phyloP scores from a whole-genome alignment of 2,329 filamentous ascomycete genomes.

The Microcyclospora pomicola region DNA sequence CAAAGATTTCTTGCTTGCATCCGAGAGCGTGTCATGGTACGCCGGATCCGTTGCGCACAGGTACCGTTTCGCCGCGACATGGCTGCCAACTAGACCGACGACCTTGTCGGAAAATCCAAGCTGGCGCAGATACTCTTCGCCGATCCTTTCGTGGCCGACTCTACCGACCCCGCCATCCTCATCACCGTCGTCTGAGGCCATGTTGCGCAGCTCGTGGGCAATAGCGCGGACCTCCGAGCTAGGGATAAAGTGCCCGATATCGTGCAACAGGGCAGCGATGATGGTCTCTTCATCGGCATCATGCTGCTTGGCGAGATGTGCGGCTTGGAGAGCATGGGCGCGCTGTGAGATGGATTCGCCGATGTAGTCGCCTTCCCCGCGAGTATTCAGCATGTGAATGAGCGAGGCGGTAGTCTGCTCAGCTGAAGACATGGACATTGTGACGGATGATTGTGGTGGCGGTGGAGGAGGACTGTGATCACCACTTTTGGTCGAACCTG shows the following conservation, averaged over 20 bases:
- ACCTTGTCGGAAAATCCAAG: conserved; percentile 24
- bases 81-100: conserved; percentile 23
- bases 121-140: conserved; percentile 21
- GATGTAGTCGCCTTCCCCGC: conserved; percentile 16
- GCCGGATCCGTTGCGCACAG: conserved; percentile 20
- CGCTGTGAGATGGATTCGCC: conserved; percentile 19
- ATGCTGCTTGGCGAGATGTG: conserved; percentile 11
- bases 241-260: conserved; percentile 31
- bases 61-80: conserved; percentile 29
- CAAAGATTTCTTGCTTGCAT: conserved; percentile 24
- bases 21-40: conserved; percentile 6
- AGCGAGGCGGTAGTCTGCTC: conserved; percentile 4
- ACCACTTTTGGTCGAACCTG: no score
- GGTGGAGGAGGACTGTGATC: no score
- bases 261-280: conserved; percentile 28
- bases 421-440: background rate
- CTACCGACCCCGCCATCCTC: conserved; percentile 19
- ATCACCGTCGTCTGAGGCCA: conserved; percentile 2
- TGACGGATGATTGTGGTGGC: no score
- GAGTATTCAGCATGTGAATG: conserved; percentile 8
- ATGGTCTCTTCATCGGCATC: conserved; percentile 17
- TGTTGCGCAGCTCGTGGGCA: conserved; percentile 10
- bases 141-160: conserved; percentile 26
- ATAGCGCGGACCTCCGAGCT: conserved; percentile 7
- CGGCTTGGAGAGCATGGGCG: conserved; percentile 19